These are phyloP conservation scores for Penicillium bialowiezense DNA, from an alignment of 495 filamentous ascomycete genomes.

Conservation along the genomic window DNA sequence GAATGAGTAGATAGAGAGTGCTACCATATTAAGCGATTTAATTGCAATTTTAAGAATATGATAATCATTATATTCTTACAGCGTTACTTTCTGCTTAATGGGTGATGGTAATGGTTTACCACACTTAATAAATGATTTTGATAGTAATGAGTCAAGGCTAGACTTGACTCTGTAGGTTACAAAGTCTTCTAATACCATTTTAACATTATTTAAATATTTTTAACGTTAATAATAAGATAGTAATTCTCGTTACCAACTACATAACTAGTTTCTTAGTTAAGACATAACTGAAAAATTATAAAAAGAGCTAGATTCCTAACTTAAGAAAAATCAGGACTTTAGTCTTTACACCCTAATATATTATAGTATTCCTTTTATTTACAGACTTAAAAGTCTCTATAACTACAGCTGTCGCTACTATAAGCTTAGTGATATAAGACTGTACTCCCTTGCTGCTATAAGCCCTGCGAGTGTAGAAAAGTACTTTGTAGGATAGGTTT, in stretches of 20 bases:
- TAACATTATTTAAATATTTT: not conserved
- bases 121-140: not conserved
- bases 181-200: not conserved
- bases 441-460: too few relatives aligned
- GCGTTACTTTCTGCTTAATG: not conserved
- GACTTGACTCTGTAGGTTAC: not conserved
- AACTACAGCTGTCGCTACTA: not conserved
- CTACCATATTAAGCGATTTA: too few relatives aligned
- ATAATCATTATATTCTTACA: not conserved
- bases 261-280: constrained; percentile 2
- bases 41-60: too few relatives aligned
- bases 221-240: not conserved
- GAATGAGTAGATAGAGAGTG: too few relatives aligned
- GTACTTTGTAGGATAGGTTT: constrained; percentile 1
- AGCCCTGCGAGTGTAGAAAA: not conserved
- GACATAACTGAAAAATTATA: not conserved
- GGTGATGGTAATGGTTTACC: not conserved
- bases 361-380: not conserved
- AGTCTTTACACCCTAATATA: not conserved
- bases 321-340: constrained; percentile 4
- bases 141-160: not conserved
- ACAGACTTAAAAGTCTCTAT: not conserved
- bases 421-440: too few relatives aligned
- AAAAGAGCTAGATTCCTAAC: not conserved
- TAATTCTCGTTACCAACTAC: constrained; percentile 2